phyloP scores from a whole-genome alignment of 1,284 basidiomycete species.

The Naganishia sp. region DNA sequence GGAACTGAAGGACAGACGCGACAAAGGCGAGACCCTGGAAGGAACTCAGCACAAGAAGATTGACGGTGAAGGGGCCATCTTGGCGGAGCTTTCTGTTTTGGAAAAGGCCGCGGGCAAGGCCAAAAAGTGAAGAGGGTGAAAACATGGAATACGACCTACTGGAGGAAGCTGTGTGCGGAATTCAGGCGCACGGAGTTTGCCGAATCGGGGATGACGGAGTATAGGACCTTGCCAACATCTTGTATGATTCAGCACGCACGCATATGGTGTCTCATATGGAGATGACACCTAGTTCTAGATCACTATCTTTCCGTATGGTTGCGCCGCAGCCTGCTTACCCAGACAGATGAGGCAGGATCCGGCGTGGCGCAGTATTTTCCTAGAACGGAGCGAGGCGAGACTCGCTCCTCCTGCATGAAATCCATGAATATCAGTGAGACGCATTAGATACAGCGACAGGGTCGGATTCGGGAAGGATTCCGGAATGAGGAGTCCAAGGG shows the following conservation, averaged over 20 bases:
- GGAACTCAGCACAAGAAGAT: slow-evolving; percentile 95
- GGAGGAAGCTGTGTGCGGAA: too few relatives aligned
- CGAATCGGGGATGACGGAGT: too few relatives aligned
- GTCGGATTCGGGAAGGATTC: too few relatives aligned
- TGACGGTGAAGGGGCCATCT: slow-evolving; percentile 78
- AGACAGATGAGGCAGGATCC: not conserved
- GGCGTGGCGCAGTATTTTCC: too few relatives aligned
- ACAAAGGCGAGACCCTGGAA: slow-evolving; percentile 83
- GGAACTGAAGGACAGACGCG: slow-evolving; percentile 85
- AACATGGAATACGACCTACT: too few relatives aligned
- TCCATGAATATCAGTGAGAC: too few relatives aligned
- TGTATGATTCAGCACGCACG: slow-evolving; percentile 16
- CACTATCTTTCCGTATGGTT: too few relatives aligned
- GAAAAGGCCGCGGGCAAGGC: slow-evolving; percentile 41
- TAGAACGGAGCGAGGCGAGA: too few relatives aligned
- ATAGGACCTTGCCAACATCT: not conserved
- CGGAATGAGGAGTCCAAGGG: too few relatives aligned
- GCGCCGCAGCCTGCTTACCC: not conserved
- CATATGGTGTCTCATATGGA: not conserved
- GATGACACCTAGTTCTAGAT: not conserved
- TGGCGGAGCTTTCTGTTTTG: slow-evolving; percentile 69
- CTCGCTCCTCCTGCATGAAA: too few relatives aligned
- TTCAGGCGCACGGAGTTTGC: too few relatives aligned
- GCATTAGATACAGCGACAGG: too few relatives aligned
- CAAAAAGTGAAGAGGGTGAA: slow-evolving; percentile 4